Conservation (phyloP, 352 stramenopile species). For the Globisporangium solare region DNA sequence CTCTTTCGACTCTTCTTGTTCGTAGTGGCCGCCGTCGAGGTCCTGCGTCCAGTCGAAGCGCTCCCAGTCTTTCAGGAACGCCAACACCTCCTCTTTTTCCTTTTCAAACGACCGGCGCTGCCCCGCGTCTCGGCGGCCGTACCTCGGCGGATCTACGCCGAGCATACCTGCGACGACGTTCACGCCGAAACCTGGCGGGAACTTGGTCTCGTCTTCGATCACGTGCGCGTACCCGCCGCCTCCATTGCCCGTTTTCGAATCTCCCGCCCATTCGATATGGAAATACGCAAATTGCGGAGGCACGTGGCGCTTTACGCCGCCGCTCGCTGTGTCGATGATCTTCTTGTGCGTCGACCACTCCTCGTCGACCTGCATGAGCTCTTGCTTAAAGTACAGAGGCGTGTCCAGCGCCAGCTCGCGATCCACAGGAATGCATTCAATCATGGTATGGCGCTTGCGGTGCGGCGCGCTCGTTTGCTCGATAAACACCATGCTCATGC, state of each 20-base stretch:
- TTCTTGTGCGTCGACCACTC: constrained; percentile 83
- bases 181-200: constrained; percentile 71
- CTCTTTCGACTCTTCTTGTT: too few species aligned
- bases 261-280: constrained; percentile 64
- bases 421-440: constrained; percentile 80
- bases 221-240: constrained; percentile 74
- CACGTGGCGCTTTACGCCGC: constrained; percentile 54
- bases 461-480: constrained; percentile 68
- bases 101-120: constrained; percentile 39
- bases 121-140: constrained; percentile 33
- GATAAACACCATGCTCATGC: constrained; percentile 67
- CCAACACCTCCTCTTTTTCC: constrained; percentile 57
- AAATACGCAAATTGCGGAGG: constrained; percentile 82
- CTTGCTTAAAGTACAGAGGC: constrained; percentile 83
- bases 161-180: constrained; percentile 78
- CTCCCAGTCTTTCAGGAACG: constrained; percentile 65
- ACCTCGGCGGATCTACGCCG: constrained; percentile 59
- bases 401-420: constrained; percentile 52
- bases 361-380: constrained; percentile 66
- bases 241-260: constrained; percentile 1
- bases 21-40: constrained; percentile 42
- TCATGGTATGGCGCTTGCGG: constrained; percentile 58
- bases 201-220: constrained; percentile 75
- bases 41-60: constrained; percentile 70
- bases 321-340: constrained; percentile 68